A percentile compares a stretch with the other conserved stretches of the same genome.
These are phyloP conservation scores for Thelonectria olida DNA, from an alignment of 2,329 filamentous ascomycete species.

Conservation along the genomic window DNA sequence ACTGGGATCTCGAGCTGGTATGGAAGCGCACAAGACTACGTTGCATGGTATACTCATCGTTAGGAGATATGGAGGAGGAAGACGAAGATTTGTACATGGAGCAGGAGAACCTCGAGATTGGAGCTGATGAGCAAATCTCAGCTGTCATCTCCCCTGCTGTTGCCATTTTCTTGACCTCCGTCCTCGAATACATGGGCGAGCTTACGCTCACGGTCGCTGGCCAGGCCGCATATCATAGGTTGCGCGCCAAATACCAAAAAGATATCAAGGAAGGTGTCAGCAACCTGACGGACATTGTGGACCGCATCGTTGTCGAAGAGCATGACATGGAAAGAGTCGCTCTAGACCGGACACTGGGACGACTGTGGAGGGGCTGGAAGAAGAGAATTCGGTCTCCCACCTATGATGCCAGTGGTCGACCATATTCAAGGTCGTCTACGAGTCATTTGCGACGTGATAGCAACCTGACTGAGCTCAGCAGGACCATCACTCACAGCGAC, in stretches of 20 bases:
- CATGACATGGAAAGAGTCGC: slow-evolving; percentile 93
- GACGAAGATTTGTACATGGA: slow-evolving; percentile 92
- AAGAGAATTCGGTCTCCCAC: slow-evolving; percentile 76
- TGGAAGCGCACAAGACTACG: slow-evolving; percentile 94
- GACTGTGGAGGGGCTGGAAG: slow-evolving; percentile 95
- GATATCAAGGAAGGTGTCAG: slow-evolving; percentile 63
- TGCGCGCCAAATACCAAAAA: slow-evolving; percentile 67
- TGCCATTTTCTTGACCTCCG: slow-evolving; percentile 94
- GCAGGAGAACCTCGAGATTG: slow-evolving; percentile 75
- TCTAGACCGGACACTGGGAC: slow-evolving; percentile 85
- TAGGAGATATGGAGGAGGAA: slow-evolving; percentile 97
- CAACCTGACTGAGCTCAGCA: slow-evolving; percentile 44
- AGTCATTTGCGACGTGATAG: slow-evolving; percentile 45
- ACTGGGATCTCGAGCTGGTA: slow-evolving; percentile 90
- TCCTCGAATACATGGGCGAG: slow-evolving; percentile 93
- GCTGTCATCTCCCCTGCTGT: slow-evolving; percentile 87
- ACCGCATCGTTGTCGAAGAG: slow-evolving; percentile 85
- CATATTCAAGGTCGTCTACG: slow-evolving; percentile 59
- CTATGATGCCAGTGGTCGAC: slow-evolving; percentile 56
- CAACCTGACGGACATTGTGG: slow-evolving; percentile 59
- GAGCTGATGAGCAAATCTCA: slow-evolving; percentile 65
- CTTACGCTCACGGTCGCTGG: slow-evolving; percentile 88
- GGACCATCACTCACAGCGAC: slow-evolving; percentile 43
- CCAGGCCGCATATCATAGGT: slow-evolving; percentile 80
- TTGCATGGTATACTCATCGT: slow-evolving; percentile 97